These are phyloP conservation scores for Xylaria sp. DNA, from an alignment of 2,329 filamentous ascomycete genomes.

Conservation along the genomic window DNA sequence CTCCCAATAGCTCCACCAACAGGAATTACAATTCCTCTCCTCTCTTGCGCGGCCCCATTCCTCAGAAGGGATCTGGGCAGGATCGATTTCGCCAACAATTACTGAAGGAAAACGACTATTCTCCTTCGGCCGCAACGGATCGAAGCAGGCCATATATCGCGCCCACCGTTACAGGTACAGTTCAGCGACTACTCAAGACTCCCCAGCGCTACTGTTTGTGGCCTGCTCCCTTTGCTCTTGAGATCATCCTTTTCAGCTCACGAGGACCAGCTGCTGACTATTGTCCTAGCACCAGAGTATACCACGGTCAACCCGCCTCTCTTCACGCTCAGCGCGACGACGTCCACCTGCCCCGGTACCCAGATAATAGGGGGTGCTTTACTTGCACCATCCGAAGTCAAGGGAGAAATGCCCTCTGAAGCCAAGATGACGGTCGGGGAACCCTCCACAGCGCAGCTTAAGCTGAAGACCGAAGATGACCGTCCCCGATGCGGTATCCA, in stretches of 20 bases:
- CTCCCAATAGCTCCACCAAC: neutral
- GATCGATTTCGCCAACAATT: conserved; percentile 37
- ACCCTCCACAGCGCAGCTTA: neutral
- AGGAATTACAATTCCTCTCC: neutral
- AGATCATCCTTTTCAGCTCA: neutral
- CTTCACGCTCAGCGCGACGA: neutral
- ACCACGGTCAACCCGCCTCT: conserved; percentile 1
- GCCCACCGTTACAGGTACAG: neutral
- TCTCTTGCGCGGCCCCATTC: conserved; percentile 29
- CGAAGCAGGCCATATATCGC: neutral
- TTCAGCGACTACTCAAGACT: neutral
- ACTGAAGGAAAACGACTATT: conserved; percentile 15
- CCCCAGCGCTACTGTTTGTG: conserved; percentile 20
- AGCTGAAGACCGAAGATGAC: neutral
- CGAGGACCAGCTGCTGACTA: neutral
- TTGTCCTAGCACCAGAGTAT: conserved; percentile 14
- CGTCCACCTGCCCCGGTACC: neutral
- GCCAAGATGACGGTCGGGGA: conserved; percentile 7
- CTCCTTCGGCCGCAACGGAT: neutral
- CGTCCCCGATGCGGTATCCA: neutral
- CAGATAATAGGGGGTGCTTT: neutral
- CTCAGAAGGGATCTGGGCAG: conserved; percentile 37
- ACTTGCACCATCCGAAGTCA: neutral
- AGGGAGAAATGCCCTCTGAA: conserved; percentile 3
- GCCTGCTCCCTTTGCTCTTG: neutral